Conservation (phyloP, 2,329 filamentous ascomycete genomes). For the Rhinocladiella mackenziei region DNA sequence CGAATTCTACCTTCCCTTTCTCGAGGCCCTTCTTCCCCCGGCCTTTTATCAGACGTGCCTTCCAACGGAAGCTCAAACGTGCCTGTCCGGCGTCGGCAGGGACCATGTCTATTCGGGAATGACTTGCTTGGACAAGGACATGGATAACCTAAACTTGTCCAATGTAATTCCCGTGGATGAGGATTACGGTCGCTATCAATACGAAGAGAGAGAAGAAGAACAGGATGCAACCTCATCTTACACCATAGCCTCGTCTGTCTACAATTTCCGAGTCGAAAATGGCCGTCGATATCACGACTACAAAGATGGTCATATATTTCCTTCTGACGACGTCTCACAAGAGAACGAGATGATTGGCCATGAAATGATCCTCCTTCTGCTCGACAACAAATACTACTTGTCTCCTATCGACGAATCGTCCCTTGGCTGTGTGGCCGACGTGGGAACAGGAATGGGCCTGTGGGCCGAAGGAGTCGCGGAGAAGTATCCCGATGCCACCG, state of each 20-base stretch:
- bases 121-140: constrained; percentile 14
- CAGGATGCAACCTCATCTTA: constrained; percentile 20
- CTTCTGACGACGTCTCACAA: constrained; percentile 28
- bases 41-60: no score
- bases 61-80: no score
- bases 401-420: constrained; percentile 24
- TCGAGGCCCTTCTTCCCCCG: no score
- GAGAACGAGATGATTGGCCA: constrained; percentile 26
- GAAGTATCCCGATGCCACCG: constrained; percentile 32
- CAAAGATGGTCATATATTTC: constrained; percentile 31
- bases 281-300: constrained; percentile 36
- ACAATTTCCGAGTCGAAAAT: constrained; percentile 35
- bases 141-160: constrained; percentile 22
- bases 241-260: constrained; percentile 31
- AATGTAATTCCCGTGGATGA: constrained; percentile 22
- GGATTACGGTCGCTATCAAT: constrained; percentile 13
- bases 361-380: constrained; percentile 19
- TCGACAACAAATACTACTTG: constrained; percentile 23
- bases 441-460: constrained; percentile 35
- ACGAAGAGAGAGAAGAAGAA: constrained; percentile 14
- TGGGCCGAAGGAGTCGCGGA: constrained; percentile 37
- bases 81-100: background rate
- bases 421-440: constrained; percentile 31
- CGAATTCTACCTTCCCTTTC: no score
- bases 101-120: constrained; percentile 10